A percentile compares a stretch with the other conserved stretches of the same genome.
Conservation (phyloP, 2,329 filamentous ascomycete species). For the Monosporascus ibericus region DNA sequence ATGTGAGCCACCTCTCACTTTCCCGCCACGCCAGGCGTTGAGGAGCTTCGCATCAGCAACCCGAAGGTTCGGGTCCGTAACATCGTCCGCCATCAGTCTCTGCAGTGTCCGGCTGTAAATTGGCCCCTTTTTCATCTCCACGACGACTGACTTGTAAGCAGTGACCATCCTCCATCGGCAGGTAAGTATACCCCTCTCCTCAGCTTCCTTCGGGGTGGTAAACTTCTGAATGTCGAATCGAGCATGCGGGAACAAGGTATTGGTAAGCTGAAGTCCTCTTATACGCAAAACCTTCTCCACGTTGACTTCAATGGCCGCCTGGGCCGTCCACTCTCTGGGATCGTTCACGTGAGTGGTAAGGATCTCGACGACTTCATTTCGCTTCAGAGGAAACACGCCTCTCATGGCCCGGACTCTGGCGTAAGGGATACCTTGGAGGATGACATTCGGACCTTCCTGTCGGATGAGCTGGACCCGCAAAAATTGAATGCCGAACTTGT, state of each 20-base stretch:
- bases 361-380: slow-evolving; percentile 40
- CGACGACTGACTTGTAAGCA: slow-evolving; percentile 19
- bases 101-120: slow-evolving; percentile 8
- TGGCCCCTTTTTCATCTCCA: not conserved
- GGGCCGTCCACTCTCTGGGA: slow-evolving; percentile 19
- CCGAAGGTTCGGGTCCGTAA: slow-evolving; percentile 13
- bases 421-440: slow-evolving; percentile 32
- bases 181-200: slow-evolving; percentile 34
- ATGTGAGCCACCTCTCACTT: slow-evolving; percentile 32
- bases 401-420: slow-evolving; percentile 24
- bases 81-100: slow-evolving; percentile 17
- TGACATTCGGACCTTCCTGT: slow-evolving; percentile 10
- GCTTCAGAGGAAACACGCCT: slow-evolving; percentile 28
- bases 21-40: slow-evolving; percentile 33
- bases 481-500: slow-evolving; percentile 9
- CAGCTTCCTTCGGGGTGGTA: slow-evolving; percentile 9
- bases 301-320: slow-evolving; percentile 37
- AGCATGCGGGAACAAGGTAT: slow-evolving; percentile 39
- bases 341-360: slow-evolving; percentile 32
- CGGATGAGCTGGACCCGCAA: slow-evolving; percentile 7
- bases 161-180: slow-evolving; percentile 45
- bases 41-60: slow-evolving; percentile 25
- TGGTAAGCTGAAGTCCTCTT: slow-evolving; percentile 48
- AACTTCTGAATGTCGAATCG: slow-evolving; percentile 19
- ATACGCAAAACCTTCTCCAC: slow-evolving; percentile 31